Evolutionary conservation across 2,329 filamentous ascomycete genomes (phyloP), one percentile per base, ranked within the genome.

Genomic region (Ambrosiella beaveri): DNA sequence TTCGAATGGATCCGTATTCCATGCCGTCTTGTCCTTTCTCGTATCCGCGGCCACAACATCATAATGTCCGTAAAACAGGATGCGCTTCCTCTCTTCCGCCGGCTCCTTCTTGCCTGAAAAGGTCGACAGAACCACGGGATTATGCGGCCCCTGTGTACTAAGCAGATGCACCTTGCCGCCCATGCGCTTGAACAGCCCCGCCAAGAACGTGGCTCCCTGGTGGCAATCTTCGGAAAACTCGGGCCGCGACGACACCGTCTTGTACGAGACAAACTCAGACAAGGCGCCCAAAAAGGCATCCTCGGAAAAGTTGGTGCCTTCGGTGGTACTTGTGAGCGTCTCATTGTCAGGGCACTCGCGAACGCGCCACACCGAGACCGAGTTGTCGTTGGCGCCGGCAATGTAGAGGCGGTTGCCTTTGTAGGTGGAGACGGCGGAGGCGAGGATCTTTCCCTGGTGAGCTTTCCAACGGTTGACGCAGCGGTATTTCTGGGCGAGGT

Each of bases 31-130:
- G 41, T 80, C 79, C 59, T 84, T 82, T 62, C 86, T 86, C 41
- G 85, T 83, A 63, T 95, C 88, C 0, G 93, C 93, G 0, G 89
- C 80, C 2, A 98, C 93, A 1, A 98, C 90, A 66, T 98, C 93
- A 73, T 98, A 98, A 68, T 98, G 93, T 0, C 94, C 93, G 66
- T 98, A 98, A 68, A 98, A 98, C 0, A 98, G 73, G 7, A 97
- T 87, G 37, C 88, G 89, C 71, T 93, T 95, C 15, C 87, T 79
- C 35, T 80, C 74, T 35, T 79, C 76, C 0, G 79, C 73, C 0
- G 81, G 79, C 9, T 81, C 76, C 61, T 77, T 81, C 69, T 83
- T 93, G 3, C 85, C 89, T 50, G 80, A 80, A 68, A 98, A 98
- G 61, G 84, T 86, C 45, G 93, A 93, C 63, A 86, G 85, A 0